Evolutionary conservation across 768 basidiomycete genomes (phyloP), one percentile per base, ranked within the genome.

Genomic region (Tylopilus cervinicoccineus): DNA sequence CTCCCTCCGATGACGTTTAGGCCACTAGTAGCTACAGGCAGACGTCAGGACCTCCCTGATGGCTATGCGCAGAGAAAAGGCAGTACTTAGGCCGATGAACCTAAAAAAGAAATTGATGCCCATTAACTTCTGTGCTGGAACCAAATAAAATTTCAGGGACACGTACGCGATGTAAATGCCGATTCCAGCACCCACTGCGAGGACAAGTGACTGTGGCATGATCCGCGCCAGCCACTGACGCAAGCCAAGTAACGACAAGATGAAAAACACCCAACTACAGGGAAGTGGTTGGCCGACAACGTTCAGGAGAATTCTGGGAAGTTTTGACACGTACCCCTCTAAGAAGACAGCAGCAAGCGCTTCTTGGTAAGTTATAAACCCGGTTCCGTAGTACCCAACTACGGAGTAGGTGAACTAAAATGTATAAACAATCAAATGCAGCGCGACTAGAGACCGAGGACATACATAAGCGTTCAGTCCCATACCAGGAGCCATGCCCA

Each of bases 151-250:
- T 46, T 36, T 14, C 50, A 10, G 14, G 19, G 50, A 36, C 23
- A 78, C 81, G 60, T 58, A 88, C 76, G 89, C 88, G 54, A 93
- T 88, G 68, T 88, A 93, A 16, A 93, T 66, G 51, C 91, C 91
- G 58, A 93, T 92, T 49, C 90, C 91, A 31, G 87, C 81, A 36
- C 90, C 91, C 11, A 91, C 87, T 2, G 90, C 84, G 47, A 91
- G 76, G 5, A 91, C 83, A 23, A 93, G 76, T 4, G 90, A 92
- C 54, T 88, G 86, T 1, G 91, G 91, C 81, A 93, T 92, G 47
- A 90, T 79, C 14, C 91, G 80, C 13, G 85, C 88, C 5, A 93
- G 76, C 91, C 89, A 93, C 70, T 92, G 89, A 41, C 91, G 88
- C 44, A 93, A 75, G 51, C 91, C 91, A 26, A 93, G 71, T 19